A percentile compares a stretch with the other conserved stretches of the same genome.
Evolutionary conservation across 163 green algal species (phyloP).

Genomic region (Smithsoniella earleae): DNA sequence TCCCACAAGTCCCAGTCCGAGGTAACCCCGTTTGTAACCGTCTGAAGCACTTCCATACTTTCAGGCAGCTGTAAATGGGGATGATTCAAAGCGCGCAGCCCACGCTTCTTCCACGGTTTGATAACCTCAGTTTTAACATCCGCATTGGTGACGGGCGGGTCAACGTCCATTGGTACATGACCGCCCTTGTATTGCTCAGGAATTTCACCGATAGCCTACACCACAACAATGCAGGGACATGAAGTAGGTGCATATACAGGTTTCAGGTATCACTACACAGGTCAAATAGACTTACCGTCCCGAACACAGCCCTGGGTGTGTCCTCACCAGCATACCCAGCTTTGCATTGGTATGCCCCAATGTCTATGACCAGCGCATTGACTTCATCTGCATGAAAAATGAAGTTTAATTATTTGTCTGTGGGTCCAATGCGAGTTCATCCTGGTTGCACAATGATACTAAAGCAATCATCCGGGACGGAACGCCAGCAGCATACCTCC

Average conservation of each 20-base stretch:
- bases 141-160: constrained; percentile 16
- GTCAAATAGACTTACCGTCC: too few species aligned
- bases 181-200: not conserved
- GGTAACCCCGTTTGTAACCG: constrained; percentile 38
- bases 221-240: too few species aligned
- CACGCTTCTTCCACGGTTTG: constrained; percentile 18
- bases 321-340: constrained; percentile 95
- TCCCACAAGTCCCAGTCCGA: constrained; percentile 49
- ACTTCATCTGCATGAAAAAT: constrained; percentile 70
- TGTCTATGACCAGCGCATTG: constrained; percentile 84
- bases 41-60: constrained; percentile 33
- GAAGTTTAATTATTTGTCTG: too few species aligned
- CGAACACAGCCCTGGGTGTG: constrained; percentile 73
- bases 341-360: constrained; percentile 65
- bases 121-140: not conserved
- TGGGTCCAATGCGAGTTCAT: too few species aligned
- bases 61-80: not conserved
- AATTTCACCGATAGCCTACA: constrained; percentile 1
- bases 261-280: too few species aligned
- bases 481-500: too few species aligned
- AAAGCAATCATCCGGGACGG: too few species aligned
- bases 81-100: constrained; percentile 3
- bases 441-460: too few species aligned
- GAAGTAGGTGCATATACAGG: too few species aligned
- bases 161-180: constrained; percentile 4